Percentiles rank a stretch among this genome's conserved stretches.
These are phyloP conservation scores for Phialemoniopsis sp. DNA, from an alignment of 2,329 filamentous ascomycete species.

Conservation along the genomic window DNA sequence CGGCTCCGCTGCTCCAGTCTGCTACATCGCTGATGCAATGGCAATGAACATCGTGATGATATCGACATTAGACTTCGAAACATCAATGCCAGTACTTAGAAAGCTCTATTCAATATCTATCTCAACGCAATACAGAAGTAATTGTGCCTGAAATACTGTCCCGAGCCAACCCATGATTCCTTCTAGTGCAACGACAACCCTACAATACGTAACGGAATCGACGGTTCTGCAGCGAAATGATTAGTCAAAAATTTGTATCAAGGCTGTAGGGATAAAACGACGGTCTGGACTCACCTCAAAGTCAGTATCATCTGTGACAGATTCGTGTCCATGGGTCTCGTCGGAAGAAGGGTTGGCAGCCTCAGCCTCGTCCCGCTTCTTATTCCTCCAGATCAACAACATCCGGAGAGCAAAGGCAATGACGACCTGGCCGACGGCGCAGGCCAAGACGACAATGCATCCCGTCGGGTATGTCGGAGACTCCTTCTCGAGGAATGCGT, in stretches of 20 bases:
- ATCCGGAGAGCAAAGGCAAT: constrained; percentile 26
- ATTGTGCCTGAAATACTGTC: too few species aligned
- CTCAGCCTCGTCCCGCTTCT: constrained; percentile 26
- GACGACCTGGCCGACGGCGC: constrained; percentile 34
- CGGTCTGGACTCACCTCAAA: constrained; percentile 21
- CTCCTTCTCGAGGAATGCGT: constrained; percentile 38
- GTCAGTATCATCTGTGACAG: constrained; percentile 28
- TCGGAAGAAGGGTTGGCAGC: constrained; percentile 6
- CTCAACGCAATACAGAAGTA: too few species aligned
- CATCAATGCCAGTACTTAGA: too few species aligned
- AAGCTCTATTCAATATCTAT: too few species aligned
- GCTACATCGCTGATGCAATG: too few species aligned
- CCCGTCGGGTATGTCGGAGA: constrained; percentile 46
- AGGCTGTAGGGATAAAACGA: background rate
- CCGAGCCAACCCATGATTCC: too few species aligned
- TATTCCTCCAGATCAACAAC: constrained; percentile 30
- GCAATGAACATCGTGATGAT: too few species aligned
- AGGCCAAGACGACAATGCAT: constrained; percentile 44
- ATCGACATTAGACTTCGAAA: too few species aligned
- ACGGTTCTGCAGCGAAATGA: constrained; percentile 13
- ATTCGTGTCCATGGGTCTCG: constrained; percentile 15
- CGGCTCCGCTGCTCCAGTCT: too few species aligned
- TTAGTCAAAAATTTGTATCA: background rate
- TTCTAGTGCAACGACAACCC: too few species aligned
- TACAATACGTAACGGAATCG: constrained; percentile 21